A percentile compares a stretch with the other conserved stretches of the same genome.
phyloP scores from a whole-genome alignment of 2,329 filamentous ascomycete genomes.

The Aspergillus oerlinghausenensis region DNA sequence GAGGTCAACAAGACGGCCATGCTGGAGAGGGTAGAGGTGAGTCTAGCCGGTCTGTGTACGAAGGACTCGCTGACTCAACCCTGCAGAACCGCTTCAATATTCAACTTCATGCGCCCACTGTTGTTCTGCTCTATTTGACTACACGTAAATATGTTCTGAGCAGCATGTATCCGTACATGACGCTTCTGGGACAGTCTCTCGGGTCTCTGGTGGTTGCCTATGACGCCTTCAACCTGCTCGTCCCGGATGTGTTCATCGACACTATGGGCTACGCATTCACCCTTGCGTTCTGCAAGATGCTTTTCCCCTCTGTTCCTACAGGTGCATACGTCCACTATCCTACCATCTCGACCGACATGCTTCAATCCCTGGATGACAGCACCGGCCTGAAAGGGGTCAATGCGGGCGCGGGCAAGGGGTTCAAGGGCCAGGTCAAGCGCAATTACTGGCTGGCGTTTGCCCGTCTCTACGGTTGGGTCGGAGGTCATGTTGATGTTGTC shows the following conservation, averaged over 20 bases:
- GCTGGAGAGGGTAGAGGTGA: slow-evolving; percentile 68
- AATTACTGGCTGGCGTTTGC: slow-evolving; percentile 87
- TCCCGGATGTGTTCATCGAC: slow-evolving; percentile 91
- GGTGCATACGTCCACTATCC: slow-evolving; percentile 97
- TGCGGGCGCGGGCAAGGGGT: slow-evolving; percentile 71
- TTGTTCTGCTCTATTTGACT: slow-evolving; percentile 86
- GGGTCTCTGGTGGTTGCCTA: slow-evolving; percentile 83
- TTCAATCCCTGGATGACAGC: slow-evolving; percentile 68
- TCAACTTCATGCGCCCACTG: slow-evolving; percentile 71
- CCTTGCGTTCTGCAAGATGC: slow-evolving; percentile 71
- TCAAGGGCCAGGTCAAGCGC: slow-evolving; percentile 67
- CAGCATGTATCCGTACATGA: slow-evolving; percentile 86
- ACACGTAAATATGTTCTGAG: slow-evolving; percentile 82
- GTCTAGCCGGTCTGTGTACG: slow-evolving; percentile 5
- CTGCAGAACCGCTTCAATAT: slow-evolving; percentile 83
- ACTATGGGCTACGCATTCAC: slow-evolving; percentile 98
- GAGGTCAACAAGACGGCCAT: slow-evolving; percentile 78
- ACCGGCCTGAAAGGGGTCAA: slow-evolving; percentile 69
- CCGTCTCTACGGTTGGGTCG: slow-evolving; percentile 73
- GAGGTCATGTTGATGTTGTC: slow-evolving; percentile 80
- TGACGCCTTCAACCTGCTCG: slow-evolving; percentile 87
- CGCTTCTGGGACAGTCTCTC: slow-evolving; percentile 86
- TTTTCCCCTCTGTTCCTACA: slow-evolving; percentile 77
- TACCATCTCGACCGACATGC: slow-evolving; percentile 97
- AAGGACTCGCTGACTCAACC: neutral